A percentile compares a stretch with the other conserved stretches of the same genome.
These are phyloP conservation scores for Apophysomyces variabilis DNA, from an alignment of 371 early-diverging fungal species.

Conservation along the genomic window DNA sequence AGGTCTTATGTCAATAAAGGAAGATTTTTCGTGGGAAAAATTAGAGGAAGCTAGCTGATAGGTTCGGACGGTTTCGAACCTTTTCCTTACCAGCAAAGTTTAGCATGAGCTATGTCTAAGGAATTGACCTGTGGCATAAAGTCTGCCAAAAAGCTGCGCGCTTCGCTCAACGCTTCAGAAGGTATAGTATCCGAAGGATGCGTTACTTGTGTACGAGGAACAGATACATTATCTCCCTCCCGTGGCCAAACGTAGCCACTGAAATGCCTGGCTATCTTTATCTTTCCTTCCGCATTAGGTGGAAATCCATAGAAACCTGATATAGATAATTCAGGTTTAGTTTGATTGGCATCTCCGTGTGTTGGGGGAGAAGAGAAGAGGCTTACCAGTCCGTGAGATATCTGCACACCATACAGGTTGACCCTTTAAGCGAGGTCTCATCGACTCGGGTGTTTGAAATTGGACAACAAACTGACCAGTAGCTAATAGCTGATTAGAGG, in stretches of 20 bases:
- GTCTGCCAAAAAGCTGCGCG: conserved; percentile 36
- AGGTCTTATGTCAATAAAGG: neutral
- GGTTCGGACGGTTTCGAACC: neutral
- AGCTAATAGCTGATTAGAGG: conserved; percentile 39
- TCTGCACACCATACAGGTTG: conserved; percentile 59
- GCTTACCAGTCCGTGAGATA: conserved; percentile 45
- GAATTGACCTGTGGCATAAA: conserved; percentile 39
- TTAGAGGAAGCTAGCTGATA: neutral
- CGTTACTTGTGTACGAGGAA: conserved; percentile 49
- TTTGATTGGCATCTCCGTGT: neutral
- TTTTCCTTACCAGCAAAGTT: conserved; percentile 43
- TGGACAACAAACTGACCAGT: conserved; percentile 61
- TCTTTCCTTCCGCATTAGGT: conserved; percentile 41
- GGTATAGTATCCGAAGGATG: conserved; percentile 46
- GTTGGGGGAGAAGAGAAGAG: neutral
- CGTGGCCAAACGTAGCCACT: conserved; percentile 49
- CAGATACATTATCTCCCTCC: conserved; percentile 33
- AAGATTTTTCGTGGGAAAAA: neutral
- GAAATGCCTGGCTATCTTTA: conserved; percentile 58
- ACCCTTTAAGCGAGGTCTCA: conserved; percentile 11
- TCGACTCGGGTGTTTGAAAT: conserved; percentile 33
- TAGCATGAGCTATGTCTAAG: conserved; percentile 35
- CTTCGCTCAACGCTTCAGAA: conserved; percentile 32
- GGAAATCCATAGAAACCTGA: conserved; percentile 61
- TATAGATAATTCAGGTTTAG: neutral